Evolutionary conservation across 2,329 filamentous ascomycete species (phyloP).

Genomic region (Aspergillus transmontanensis): DNA sequence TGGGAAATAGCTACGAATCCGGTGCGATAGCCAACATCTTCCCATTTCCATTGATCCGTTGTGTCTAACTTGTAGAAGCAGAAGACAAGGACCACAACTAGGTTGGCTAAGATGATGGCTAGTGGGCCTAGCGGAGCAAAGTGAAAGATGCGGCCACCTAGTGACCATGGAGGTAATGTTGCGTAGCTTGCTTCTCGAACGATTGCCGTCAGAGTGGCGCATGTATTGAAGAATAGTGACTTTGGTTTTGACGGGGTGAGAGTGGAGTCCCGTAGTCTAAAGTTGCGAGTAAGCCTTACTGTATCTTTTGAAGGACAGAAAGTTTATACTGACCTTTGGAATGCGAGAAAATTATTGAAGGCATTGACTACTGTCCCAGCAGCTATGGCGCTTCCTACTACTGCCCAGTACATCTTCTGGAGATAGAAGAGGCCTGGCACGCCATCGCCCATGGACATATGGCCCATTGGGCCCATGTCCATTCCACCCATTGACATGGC

Average conservation of each 20-base stretch:
- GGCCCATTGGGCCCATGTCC: slow-evolving; percentile 34
- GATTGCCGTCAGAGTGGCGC: slow-evolving; percentile 58
- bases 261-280: slow-evolving; percentile 49
- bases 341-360: slow-evolving; percentile 51
- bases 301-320: not conserved
- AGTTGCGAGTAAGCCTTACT: slow-evolving; percentile 4
- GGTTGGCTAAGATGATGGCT: slow-evolving; percentile 44
- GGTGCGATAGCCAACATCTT: slow-evolving; percentile 59
- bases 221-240: slow-evolving; percentile 48
- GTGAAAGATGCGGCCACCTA: slow-evolving; percentile 36
- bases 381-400: slow-evolving; percentile 45
- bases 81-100: slow-evolving; percentile 55
- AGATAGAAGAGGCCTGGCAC: slow-evolving; percentile 50
- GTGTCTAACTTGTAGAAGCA: slow-evolving; percentile 60
- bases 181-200: slow-evolving; percentile 56
- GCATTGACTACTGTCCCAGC: slow-evolving; percentile 41
- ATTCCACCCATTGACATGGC: slow-evolving; percentile 28
- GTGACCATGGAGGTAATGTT: slow-evolving; percentile 38
- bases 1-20: slow-evolving; percentile 57
- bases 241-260: slow-evolving; percentile 57
- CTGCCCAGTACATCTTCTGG: slow-evolving; percentile 57
- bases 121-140: slow-evolving; percentile 44
- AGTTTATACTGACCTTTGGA: slow-evolving; percentile 47
- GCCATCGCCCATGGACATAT: slow-evolving; percentile 46
- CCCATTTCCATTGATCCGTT: slow-evolving; percentile 53